A percentile compares a stretch with the other conserved stretches of the same genome.
Evolutionary conservation across 192 early-diverging fungal genomes (phyloP).

Genomic region (Piromyces finnis): DNA sequence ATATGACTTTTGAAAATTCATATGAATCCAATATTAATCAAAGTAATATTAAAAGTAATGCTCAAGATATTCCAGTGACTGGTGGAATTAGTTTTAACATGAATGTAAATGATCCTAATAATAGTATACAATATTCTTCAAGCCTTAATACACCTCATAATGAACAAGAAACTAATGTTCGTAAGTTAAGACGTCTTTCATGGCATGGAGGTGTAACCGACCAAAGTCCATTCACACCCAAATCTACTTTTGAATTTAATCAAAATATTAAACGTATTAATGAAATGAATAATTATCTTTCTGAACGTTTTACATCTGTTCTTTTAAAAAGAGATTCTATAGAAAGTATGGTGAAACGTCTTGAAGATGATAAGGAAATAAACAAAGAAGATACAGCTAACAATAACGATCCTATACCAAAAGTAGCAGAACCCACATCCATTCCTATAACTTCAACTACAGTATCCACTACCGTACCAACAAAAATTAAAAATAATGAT

Average conservation of each 20-base stretch:
- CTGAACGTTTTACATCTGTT: neutral
- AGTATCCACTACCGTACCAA: too few relatives aligned
- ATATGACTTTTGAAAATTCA: too few relatives aligned
- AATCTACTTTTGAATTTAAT: neutral
- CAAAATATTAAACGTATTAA: neutral
- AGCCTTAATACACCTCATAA: neutral
- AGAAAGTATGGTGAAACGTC: neutral
- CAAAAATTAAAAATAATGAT: too few relatives aligned
- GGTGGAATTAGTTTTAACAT: neutral
- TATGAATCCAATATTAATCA: too few relatives aligned
- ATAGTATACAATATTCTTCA: neutral
- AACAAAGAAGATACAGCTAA: neutral
- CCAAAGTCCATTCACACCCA: neutral
- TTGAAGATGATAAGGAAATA: neutral
- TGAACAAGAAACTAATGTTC: neutral
- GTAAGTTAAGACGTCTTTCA: neutral
- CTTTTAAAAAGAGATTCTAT: neutral
- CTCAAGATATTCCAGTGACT: neutral
- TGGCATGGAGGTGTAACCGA: neutral
- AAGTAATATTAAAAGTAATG: neutral
- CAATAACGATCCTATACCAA: neutral
- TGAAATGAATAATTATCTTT: neutral
- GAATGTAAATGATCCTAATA: too few relatives aligned
- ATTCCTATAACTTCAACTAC: too few relatives aligned
- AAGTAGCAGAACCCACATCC: too few relatives aligned